Conservation (phyloP, 2,329 filamentous ascomycete genomes). For the Hypocrella siamensis region DNA sequence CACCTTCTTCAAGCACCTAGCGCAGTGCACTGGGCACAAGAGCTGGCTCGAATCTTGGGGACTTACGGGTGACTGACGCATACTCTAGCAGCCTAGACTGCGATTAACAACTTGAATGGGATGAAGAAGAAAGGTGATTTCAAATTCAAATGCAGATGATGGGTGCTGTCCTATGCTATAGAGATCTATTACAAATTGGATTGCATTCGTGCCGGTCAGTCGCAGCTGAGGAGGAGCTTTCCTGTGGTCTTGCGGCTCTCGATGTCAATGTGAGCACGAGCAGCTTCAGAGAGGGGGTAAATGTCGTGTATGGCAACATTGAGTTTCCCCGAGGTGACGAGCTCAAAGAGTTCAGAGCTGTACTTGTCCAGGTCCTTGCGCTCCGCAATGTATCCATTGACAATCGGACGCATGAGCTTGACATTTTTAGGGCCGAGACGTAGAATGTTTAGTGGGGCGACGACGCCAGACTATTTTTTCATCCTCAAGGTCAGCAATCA, state of each 20-base stretch:
- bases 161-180: too few relatives aligned
- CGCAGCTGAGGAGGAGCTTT: slow-evolving; percentile 62
- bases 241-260: slow-evolving; percentile 72
- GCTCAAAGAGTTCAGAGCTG: slow-evolving; percentile 53
- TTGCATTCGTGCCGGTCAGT: slow-evolving; percentile 8
- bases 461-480: slow-evolving; percentile 41
- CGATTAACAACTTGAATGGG: not conserved
- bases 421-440: slow-evolving; percentile 59
- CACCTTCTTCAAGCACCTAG: slow-evolving; percentile 9
- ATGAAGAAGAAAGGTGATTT: too few relatives aligned
- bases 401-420: slow-evolving; percentile 57
- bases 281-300: slow-evolving; percentile 61
- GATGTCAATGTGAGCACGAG: slow-evolving; percentile 59
- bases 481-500: not conserved
- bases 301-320: slow-evolving; percentile 60
- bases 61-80: not conserved
- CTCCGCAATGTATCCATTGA: slow-evolving; percentile 56
- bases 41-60: not conserved
- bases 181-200: too few relatives aligned
- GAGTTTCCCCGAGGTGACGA: slow-evolving; percentile 54
- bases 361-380: slow-evolving; percentile 59
- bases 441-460: slow-evolving; percentile 46
- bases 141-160: too few relatives aligned
- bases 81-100: not conserved
- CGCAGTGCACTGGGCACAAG: slow-evolving; percentile 1